Evolutionary conservation across 192 early-diverging fungal genomes (phyloP), one percentile per base, ranked within the genome.

Genomic region (Podila epicladia): DNA sequence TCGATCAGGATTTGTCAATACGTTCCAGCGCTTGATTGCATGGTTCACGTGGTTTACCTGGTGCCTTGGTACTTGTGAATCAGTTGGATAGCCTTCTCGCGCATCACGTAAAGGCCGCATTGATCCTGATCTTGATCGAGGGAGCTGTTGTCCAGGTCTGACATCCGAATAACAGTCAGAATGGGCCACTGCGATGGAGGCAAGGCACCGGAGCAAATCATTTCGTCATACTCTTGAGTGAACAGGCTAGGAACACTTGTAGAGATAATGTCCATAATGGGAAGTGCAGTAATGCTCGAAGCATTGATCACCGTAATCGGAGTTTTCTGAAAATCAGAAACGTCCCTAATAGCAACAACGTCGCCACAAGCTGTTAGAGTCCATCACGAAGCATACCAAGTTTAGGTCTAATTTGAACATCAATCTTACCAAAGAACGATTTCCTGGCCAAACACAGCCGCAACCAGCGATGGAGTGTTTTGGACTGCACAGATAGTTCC

Each of bases 361-460:
- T 45, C 15, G 13, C 15, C 13, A 17, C 41, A 45, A 15, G 41
- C 0, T 12, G 41, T 45, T 45, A 45, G 41, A 45, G 41, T 45
- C 41, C 15, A 45, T 15, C 53, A 55, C 24, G 26, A 24, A 26
- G 53, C 53, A 24, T 22, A 53, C 22, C 53, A 55, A 55, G 1
- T 2, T 55, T 11, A 2, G n/a, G 17, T 9, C n/a, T 24, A 55
- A 55, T 24, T 2, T 24, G 22, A 55, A 55, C 12, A n/a, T 26
- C 53, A 55, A 55, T 55, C 53, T 55, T 55, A 55, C 53, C 53
- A 55, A 55, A 55, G n/a, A 55, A 9, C 53, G 24, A 55, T 4
- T 9, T n/a, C 24, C 22, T 26, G 53, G 8, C 53, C 53, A 55
- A 55, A 55, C n/a, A 26, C 20, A 24, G 53, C 53, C 17, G 53